Base-by-base conservation (phyloP, 108 stramenopile genomes). In the Cafeteria roenbergensis region DNA sequence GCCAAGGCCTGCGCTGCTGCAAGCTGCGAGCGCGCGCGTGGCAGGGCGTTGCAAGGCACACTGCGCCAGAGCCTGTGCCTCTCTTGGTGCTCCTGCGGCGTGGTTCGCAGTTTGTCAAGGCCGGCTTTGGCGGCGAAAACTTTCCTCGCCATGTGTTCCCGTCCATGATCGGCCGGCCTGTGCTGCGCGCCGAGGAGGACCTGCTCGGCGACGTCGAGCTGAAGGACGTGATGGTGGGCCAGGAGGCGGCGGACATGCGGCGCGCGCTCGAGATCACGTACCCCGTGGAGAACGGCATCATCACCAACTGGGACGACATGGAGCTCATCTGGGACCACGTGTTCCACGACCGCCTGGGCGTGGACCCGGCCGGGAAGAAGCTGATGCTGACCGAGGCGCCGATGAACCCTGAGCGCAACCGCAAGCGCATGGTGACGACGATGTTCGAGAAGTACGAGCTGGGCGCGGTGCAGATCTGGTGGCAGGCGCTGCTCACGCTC, bases 231-330 rank as follows among this genome's bases (percentile, higher is more conserved):
- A 69, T 69, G 68, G 30, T 67, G 0, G 68, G 68, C 37, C 64
- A 69, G 26, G 66, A 67, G 34, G 84, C 84, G 21, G 78, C 80
- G 1, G 80, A 80, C 24, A 82, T 76, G 1, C 71, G 84, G 20
- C 78, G 70, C 34, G 75, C 79, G 35, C 66, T 84, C 3, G 82
- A 82, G 25, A 78, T 69, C 63, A 63, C 38, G 35, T 82, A 82
- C 69, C 82, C 80, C 0, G 80, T 84, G 20, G 76, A 81, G 37
- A 82, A 84, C 62, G 84, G 84, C 22, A 83, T 83, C 50, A 79
- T 84, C 37, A 64, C 70, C 56, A 81, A 82, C 80, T 84, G 84
- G 84, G 84, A 82, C 30, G 84, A 83, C 55, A 84, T 84, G 84
- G 75, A 81, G 60, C 70, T 79, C 33, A 72, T 84, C 32, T 84